Evolutionary conservation across 257 asterid genomes (phyloP), one percentile per base, ranked within the genome.

Genomic region (Oldenlandia corymbosa): DNA sequence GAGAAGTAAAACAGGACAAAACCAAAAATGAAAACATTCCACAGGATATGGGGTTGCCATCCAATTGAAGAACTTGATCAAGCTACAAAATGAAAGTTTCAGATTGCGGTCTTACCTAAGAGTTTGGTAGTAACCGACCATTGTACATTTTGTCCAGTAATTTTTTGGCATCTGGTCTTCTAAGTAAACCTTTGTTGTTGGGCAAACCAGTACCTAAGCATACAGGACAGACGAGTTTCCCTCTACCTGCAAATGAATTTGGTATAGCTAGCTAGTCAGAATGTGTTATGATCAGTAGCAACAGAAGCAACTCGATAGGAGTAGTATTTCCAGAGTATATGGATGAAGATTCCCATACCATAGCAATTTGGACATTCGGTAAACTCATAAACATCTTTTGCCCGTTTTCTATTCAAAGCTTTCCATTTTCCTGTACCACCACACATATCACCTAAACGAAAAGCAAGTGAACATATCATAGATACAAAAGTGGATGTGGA

Each of bases 371-470:
- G 99, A 71, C 97, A 93, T 71, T 93, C 97, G 43, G 99, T 90
- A 54, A 87, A 93, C 81, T 84, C 96, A 36, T 93, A 93, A 4
- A 93, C 94, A 65, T 93, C 99, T 73, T 93, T 90, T 59, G 99
- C 97, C 39, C 97, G 86, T 79, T 90, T 93, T 81, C 97, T 73
- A 74, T 90, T 93, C 37, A 90, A 82, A 59, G 97, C 99, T 78
- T 93, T 93, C 99, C 99, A 93, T 84, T 90, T 93, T 83, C 99
- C 99, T 71, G 99, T 87, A 77, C 99, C 99, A 78, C 97, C 99
- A 75, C 99, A 93, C 99, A 93, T 93, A 79, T 90, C 99, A 85
- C 99, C 99, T 93, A 81, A 79, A 87, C 74, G 69, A 80, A 80
- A 74, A 77, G 75, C 70, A 84, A 72, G 76, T 11, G 43, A 75